phyloP scores from a whole-genome alignment of 2,329 filamentous ascomycete genomes.

The Colletotrichum sidae region DNA sequence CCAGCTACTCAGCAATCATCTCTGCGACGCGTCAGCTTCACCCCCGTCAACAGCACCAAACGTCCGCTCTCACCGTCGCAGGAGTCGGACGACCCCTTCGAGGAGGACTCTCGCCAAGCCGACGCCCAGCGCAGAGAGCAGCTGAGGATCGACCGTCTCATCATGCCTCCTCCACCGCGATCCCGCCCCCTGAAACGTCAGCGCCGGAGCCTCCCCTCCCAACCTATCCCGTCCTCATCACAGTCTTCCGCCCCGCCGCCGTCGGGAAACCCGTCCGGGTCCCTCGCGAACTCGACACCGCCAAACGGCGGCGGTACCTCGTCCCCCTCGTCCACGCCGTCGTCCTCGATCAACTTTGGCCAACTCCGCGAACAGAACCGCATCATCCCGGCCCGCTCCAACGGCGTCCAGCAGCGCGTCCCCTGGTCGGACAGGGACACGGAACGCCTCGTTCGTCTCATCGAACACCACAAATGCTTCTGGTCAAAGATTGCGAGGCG shows the following conservation, averaged over 20 bases:
- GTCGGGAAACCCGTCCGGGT: not conserved
- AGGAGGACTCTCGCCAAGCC: slow-evolving; percentile 37
- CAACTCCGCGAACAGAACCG: slow-evolving; percentile 28
- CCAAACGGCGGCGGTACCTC: slow-evolving; percentile 16
- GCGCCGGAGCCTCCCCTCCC: not conserved
- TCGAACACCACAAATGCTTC: slow-evolving; percentile 51
- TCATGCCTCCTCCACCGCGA: slow-evolving; percentile 34
- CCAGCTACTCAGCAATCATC: not conserved
- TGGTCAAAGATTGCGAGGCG: slow-evolving; percentile 51
- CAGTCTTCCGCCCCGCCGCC: slow-evolving; percentile 29
- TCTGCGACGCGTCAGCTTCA: slow-evolving; percentile 11
- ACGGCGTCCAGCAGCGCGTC: slow-evolving; percentile 42
- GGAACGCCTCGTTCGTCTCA: slow-evolving; percentile 53
- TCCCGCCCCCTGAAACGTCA: slow-evolving; percentile 19
- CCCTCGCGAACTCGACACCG: not conserved
- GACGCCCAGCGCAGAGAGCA: slow-evolving; percentile 41
- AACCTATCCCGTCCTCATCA: slow-evolving; percentile 15
- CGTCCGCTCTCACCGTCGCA: slow-evolving; percentile 13
- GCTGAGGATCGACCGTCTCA: slow-evolving; percentile 39
- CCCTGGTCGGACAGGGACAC: slow-evolving; percentile 59
- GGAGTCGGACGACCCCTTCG: slow-evolving; percentile 39
- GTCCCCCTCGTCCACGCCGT: slow-evolving; percentile 45
- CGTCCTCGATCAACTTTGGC: slow-evolving; percentile 32
- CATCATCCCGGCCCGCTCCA: not conserved
- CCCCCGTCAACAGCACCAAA: slow-evolving; percentile 27